phyloP scores from a whole-genome alignment of 768 basidiomycete species.

The Tylopilus sp. region DNA sequence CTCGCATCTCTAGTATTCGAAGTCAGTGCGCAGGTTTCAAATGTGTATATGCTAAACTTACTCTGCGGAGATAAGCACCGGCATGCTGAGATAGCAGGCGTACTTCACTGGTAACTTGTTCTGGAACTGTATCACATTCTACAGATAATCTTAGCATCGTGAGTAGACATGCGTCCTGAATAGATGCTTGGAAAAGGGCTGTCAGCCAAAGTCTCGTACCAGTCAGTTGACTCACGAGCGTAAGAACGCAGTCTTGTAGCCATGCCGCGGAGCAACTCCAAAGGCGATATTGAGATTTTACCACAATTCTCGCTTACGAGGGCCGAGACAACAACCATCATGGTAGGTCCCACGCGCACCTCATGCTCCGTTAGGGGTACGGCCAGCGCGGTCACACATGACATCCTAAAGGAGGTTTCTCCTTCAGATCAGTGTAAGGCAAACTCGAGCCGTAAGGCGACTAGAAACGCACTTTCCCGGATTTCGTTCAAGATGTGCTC shows the following conservation, averaged over 20 bases:
- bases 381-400: constrained; percentile 44
- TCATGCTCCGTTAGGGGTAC: constrained; percentile 41
- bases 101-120: constrained; percentile 42
- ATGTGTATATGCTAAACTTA: constrained; percentile 28
- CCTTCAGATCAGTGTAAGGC: constrained; percentile 34
- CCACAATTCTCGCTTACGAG: constrained; percentile 61
- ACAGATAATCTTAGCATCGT: constrained; percentile 67
- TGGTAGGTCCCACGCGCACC: constrained; percentile 47
- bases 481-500: constrained; percentile 52
- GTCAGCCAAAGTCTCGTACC: constrained; percentile 7
- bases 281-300: constrained; percentile 47
- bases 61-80: constrained; percentile 56
- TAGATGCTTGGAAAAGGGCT: constrained; percentile 43
- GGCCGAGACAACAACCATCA: constrained; percentile 66
- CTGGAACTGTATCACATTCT: constrained; percentile 53
- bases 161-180: constrained; percentile 71
- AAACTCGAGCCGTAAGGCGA: neutral
- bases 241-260: constrained; percentile 38
- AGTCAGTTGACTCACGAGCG: constrained; percentile 39
- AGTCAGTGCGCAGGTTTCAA: constrained; percentile 4
- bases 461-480: constrained; percentile 43
- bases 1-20: constrained; percentile 55
- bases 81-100: constrained; percentile 40
- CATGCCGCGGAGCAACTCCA: constrained; percentile 46
- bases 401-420: constrained; percentile 37